Base-by-base conservation (phyloP, 805 yeast species). In the Teunomyces stri region DNA sequence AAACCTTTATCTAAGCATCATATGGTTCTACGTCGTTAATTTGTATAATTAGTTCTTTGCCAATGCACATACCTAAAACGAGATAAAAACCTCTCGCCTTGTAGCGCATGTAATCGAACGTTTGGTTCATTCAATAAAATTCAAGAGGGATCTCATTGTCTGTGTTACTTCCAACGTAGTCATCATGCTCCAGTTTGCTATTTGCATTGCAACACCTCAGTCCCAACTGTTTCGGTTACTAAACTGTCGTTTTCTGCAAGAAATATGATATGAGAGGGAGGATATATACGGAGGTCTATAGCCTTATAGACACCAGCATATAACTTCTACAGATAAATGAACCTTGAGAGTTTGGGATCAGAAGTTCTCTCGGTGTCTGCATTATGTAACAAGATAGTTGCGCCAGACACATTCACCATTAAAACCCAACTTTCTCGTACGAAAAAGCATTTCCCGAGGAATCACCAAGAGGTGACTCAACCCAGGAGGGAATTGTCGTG, bases 1-100 rank as follows among this genome's bases (percentile, higher is more conserved):
- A 94, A 84, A 94, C 99, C 74, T 92, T 85, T 87, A 94, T 94
- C 81, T 94, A 90, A 87, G 40, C 40, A 37, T 37, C 25, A 37
- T 37, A 37, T 37, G 40, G 40, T 37, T 37, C 29, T 37, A 37
- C 40, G 22, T 37, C 40, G 40, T 37, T 37, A 37, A 37, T 37
- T 37, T 37, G 40, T 37, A 37, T 37, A 37, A 37, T 37, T 37
- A 37, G 40, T 37, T 37, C 40, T 37, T 25, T 37, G 40, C 40
- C 40, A 37, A 37, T 37, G 40, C 40, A 37, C 25, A 37, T 37
- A 37, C 40, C 40, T 30, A 31, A 25, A 25, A 30, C 31, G 18
- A 39, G 33, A 18, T 18, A 18, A 16, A 18, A 16, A 41, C 25
- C 7, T 22, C 27, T 27, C 16, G 15, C 10, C 25, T 48, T 48